phyloP scores from a whole-genome alignment of 495 filamentous ascomycete genomes.

The Oidiodendron maius region DNA sequence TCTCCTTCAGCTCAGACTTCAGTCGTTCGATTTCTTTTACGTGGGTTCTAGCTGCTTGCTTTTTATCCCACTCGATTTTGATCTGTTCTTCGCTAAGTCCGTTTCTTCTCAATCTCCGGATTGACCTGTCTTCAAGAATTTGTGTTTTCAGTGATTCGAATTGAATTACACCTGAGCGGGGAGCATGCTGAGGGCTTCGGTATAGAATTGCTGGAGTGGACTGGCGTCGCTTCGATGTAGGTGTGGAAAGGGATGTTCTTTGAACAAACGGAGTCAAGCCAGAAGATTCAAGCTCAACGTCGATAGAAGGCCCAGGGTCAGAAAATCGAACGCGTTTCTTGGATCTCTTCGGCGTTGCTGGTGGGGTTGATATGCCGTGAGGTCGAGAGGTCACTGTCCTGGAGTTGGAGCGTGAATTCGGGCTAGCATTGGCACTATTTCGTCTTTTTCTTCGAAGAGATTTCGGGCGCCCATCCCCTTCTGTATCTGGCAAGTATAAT shows the following conservation, averaged over 20 bases:
- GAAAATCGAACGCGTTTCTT: conserved; percentile 70
- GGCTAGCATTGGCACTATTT: conserved; percentile 4
- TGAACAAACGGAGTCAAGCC: conserved; percentile 64
- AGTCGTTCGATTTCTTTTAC: conserved; percentile 41
- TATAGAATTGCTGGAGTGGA: conserved; percentile 28
- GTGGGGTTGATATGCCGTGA: conserved; percentile 21
- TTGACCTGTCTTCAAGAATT: conserved; percentile 63
- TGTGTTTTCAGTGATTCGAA: conserved; percentile 67
- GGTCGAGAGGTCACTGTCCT: neutral
- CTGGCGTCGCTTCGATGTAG: conserved; percentile 38
- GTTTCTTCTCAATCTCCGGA: conserved; percentile 62
- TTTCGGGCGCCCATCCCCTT: conserved; percentile 15
- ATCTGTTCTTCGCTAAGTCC: conserved; percentile 74
- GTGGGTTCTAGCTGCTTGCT: conserved; percentile 30
- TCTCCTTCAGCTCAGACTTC: conserved; percentile 43
- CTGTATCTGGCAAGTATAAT: neutral
- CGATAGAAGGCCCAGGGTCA: conserved; percentile 51
- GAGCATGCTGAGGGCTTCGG: conserved; percentile 15
- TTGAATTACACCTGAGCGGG: conserved; percentile 38
- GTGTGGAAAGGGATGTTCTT: conserved; percentile 48
- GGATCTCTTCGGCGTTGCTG: conserved; percentile 24
- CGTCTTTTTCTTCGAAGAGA: conserved; percentile 16
- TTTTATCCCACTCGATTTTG: conserved; percentile 52
- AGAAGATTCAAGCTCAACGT: conserved; percentile 40
- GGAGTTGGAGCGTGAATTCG: conserved; percentile 7